A percentile compares a stretch with the other conserved stretches of the same genome.
phyloP scores from a whole-genome alignment of 345 rosid genomes.

The Abelmoschus esculentus region DNA sequence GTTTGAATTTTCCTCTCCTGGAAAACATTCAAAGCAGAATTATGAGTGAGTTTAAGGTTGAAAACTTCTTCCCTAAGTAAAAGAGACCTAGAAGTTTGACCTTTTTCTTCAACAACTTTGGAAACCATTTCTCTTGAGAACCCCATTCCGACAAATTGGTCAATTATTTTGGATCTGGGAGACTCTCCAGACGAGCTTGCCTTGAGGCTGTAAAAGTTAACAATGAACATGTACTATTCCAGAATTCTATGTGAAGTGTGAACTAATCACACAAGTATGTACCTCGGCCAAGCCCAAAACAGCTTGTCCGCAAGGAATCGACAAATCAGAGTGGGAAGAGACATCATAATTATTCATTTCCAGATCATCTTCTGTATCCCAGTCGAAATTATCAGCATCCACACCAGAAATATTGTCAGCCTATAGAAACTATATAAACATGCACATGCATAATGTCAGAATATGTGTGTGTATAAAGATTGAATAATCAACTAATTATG shows the following conservation, averaged over 20 bases:
- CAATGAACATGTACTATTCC: not conserved
- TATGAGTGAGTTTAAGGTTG: slow-evolving; percentile 10
- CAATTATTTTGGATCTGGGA: slow-evolving; percentile 40
- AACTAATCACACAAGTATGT: not conserved
- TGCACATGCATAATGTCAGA: not conserved
- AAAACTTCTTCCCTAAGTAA: too few species aligned
- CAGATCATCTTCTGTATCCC: slow-evolving; percentile 41
- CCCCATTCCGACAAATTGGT: slow-evolving; percentile 70
- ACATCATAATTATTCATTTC: slow-evolving; percentile 36
- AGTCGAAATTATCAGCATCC: slow-evolving; percentile 29
- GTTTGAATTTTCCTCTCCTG: slow-evolving; percentile 45
- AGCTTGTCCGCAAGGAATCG: slow-evolving; percentile 24
- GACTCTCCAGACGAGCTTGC: slow-evolving; percentile 43
- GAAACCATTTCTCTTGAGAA: slow-evolving; percentile 49
- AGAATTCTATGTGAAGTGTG: not conserved
- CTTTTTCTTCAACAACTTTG: slow-evolving; percentile 56
- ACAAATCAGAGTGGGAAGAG: slow-evolving; percentile 17
- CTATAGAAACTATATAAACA: slow-evolving; percentile 19
- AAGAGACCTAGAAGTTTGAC: slow-evolving; percentile 25
- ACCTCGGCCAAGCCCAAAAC: slow-evolving; percentile 26
- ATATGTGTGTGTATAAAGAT: not conserved
- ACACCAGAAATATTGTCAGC: slow-evolving; percentile 27
- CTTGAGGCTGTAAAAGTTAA: slow-evolving; percentile 24
- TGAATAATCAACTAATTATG: too few species aligned
- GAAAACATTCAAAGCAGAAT: slow-evolving; percentile 11